These are phyloP conservation scores for Rhizopogon vinicolor DNA, from an alignment of 768 basidiomycete genomes.

Conservation along the genomic window DNA sequence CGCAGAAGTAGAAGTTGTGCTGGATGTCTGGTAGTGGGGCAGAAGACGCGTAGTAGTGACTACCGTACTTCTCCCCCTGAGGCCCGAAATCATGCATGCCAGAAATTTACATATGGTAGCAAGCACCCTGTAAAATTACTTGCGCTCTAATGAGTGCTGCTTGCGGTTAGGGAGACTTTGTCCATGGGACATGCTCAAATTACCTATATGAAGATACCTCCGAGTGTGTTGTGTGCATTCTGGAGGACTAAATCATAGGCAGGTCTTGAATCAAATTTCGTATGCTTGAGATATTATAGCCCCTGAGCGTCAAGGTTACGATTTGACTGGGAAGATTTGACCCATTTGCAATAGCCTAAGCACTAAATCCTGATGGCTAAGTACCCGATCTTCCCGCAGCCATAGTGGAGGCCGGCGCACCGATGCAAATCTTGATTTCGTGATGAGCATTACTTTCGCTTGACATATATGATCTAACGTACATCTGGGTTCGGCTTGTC, in stretches of 20 bases:
- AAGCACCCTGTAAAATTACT: conserved; percentile 34
- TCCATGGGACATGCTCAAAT: conserved; percentile 59
- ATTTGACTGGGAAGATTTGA: conserved; percentile 35
- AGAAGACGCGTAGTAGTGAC: conserved; percentile 7
- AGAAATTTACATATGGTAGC: neutral
- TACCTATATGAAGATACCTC: conserved; percentile 62
- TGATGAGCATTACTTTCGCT: conserved; percentile 1
- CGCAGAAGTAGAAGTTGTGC: conserved; percentile 11
- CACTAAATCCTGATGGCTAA: conserved; percentile 16
- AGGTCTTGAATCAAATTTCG: conserved; percentile 5
- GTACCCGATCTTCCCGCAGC: conserved; percentile 36
- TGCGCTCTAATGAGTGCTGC: conserved; percentile 59
- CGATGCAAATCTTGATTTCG: conserved; percentile 37
- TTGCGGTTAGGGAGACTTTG: conserved; percentile 41
- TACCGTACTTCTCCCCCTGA: conserved; percentile 26
- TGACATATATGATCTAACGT: neutral
- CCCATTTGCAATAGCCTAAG: conserved; percentile 32
- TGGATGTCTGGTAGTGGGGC: neutral
- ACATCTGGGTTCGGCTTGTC: conserved; percentile 35
- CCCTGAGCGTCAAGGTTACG: conserved; percentile 42
- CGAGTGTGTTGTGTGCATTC: conserved; percentile 49
- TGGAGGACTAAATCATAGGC: conserved; percentile 56
- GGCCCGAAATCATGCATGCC: neutral
- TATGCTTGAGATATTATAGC: conserved; percentile 35
- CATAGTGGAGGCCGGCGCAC: conserved; percentile 36